phyloP scores from a whole-genome alignment of 2,329 filamentous ascomycete species.

The Ophiocordyceps robertsii region DNA sequence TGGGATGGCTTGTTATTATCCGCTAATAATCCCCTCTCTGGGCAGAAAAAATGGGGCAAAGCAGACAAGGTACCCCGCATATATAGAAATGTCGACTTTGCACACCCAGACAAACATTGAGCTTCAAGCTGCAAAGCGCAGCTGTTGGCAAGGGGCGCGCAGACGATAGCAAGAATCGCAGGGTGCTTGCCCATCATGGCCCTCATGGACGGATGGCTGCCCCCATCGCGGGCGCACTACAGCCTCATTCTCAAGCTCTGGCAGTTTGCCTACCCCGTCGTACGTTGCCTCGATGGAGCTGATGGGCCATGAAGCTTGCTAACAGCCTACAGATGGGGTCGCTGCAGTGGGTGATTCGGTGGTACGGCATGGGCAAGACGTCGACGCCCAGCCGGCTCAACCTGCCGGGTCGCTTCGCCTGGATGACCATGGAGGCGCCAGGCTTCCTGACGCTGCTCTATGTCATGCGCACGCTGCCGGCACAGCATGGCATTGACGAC shows the following conservation, averaged over 20 bases:
- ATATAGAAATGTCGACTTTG: too few relatives aligned
- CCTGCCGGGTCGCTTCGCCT: conserved; percentile 75
- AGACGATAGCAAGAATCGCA: too few relatives aligned
- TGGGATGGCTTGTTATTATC: too few relatives aligned
- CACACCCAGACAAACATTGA: too few relatives aligned
- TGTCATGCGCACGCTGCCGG: conserved; percentile 56
- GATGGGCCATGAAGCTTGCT: conserved; percentile 6
- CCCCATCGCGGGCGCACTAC: conserved; percentile 45
- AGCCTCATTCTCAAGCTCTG: conserved; percentile 37
- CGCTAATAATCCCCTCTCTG: too few relatives aligned
- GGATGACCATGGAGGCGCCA: conserved; percentile 78
- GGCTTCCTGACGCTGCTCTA: conserved; percentile 70
- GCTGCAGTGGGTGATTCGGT: conserved; percentile 62
- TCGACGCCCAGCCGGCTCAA: conserved; percentile 64
- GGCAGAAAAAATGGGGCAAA: too few relatives aligned
- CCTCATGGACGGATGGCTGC: conserved; percentile 40
- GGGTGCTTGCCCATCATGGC: conserved; percentile 27
- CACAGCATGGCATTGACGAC: conserved; percentile 38
- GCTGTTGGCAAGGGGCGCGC: too few relatives aligned
- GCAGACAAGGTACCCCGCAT: too few relatives aligned
- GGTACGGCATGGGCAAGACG: conserved; percentile 89
- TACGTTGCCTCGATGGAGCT: conserved; percentile 18
- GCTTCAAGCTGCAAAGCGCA: too few relatives aligned
- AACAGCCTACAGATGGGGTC: conserved; percentile 63
- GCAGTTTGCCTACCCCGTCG: conserved; percentile 37